Base-by-base conservation (phyloP, 805 yeast species). In the Barnettozyma botsteinii region DNA sequence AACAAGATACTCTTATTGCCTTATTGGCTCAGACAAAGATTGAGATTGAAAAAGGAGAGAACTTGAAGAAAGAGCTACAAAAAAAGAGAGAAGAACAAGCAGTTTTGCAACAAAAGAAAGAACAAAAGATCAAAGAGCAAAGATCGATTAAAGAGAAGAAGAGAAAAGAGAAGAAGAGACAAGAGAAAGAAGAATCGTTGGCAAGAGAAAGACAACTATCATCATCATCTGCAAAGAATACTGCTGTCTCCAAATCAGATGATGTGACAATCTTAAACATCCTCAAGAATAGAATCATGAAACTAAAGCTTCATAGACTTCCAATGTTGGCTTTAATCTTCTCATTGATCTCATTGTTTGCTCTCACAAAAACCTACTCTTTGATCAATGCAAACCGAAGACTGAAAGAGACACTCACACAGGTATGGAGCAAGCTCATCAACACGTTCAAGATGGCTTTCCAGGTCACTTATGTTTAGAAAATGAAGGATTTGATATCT, bases 391-490 rank as follows among this genome's bases (percentile, higher is more conserved):
- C 45, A 13, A 51, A 46, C 38, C 31, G 34, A 9, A 45, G 40
- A 15, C 2, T 50, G 12, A 48, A 48, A 38, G 38, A 38, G 15
- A 12, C 20, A 15, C 10, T 46, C 1, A 25, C 28, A 1, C 13
- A 24, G 1, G 15, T 52, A 9, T 52, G 56, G 56, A 38, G 18
- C 1, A 53, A 49, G 20, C 5, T 50, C 4, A 7, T 23, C 2
- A 15, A 39, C 4, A 55, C 59, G 0, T 17, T 49, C 1, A 37
- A 47, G 28, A 56, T 56, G 60, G 60, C 57, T 1, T 46, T 56
- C 30, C 40, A 49, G 20, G 57, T 56, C 5, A 52, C 60, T 2
- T 56, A 56, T 40, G 47, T 55, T n/a, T n/a, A n/a, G n/a, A n/a
- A n/a, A n/a, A n/a, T n/a, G n/a, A n/a, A n/a, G n/a, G n/a, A n/a